These are phyloP conservation scores for Balansia obtecta DNA, from an alignment of 2,329 filamentous ascomycete genomes.

Conservation along the genomic window DNA sequence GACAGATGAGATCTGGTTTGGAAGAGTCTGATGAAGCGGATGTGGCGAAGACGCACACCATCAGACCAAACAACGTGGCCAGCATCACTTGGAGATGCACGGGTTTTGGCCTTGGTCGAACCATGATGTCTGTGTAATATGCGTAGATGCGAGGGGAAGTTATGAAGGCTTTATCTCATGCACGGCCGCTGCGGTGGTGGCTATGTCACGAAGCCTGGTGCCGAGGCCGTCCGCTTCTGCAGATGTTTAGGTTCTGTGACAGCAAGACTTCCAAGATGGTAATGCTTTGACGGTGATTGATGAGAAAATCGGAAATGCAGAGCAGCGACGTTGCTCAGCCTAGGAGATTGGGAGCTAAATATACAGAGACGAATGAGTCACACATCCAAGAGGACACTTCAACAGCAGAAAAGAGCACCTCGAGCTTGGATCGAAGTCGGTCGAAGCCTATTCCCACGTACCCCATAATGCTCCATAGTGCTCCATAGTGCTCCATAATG, in stretches of 20 bases:
- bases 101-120: constrained; percentile 1
- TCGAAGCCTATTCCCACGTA: background rate
- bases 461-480: too few relatives aligned
- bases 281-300: background rate
- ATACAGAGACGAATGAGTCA: constrained; percentile 7
- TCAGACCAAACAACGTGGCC: constrained; percentile 15
- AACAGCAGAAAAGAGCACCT: constrained; percentile 1
- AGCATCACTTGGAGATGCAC: constrained; percentile 6
- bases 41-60: constrained; percentile 15
- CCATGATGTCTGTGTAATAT: background rate
- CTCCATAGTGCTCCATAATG: too few relatives aligned
- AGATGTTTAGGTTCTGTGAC: too few relatives aligned
- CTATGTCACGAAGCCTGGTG: too few relatives aligned
- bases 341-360: background rate
- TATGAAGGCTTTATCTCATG: too few relatives aligned
- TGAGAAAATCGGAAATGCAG: background rate
- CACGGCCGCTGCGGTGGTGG: too few relatives aligned
- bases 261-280: too few relatives aligned
- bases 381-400: constrained; percentile 9
- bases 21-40: constrained; percentile 19
- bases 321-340: background rate
- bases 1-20: constrained; percentile 50
- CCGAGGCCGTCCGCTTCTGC: too few relatives aligned
- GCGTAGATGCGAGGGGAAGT: too few relatives aligned
- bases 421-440: background rate